A percentile compares a stretch with the other conserved stretches of the same genome.
phyloP scores from a whole-genome alignment of 306 rosid species.

The Lupinus albus region DNA sequence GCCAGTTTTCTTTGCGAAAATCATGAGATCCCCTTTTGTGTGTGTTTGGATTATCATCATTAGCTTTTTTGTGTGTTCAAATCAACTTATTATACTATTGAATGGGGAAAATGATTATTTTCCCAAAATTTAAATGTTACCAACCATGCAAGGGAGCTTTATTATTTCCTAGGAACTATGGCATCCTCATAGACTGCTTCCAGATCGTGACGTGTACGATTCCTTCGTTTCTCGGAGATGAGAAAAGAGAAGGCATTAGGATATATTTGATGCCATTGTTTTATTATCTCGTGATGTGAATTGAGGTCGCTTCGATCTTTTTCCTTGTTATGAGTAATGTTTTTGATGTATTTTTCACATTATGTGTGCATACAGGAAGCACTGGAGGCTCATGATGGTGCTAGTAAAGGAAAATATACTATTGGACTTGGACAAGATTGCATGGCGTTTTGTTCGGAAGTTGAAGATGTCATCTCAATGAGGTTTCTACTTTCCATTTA shows the following conservation, averaged over 20 bases:
- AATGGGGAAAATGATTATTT: no score
- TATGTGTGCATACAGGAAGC: slow-evolving; percentile 59
- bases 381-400: slow-evolving; percentile 89
- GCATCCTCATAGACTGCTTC: neutral
- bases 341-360: slow-evolving; percentile 28
- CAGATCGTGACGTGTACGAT: slow-evolving; percentile 14
- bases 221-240: neutral
- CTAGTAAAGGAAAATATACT: slow-evolving; percentile 86
- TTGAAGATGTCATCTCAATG: slow-evolving; percentile 94
- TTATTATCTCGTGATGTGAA: neutral
- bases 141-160: neutral
- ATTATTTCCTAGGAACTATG: neutral
- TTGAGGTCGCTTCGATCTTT: slow-evolving; percentile 4
- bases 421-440: slow-evolving; percentile 93
- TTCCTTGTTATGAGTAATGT: slow-evolving; percentile 12
- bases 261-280: slow-evolving; percentile 9
- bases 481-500: slow-evolving; percentile 52
- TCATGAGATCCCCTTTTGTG: slow-evolving; percentile 25
- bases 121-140: neutral
- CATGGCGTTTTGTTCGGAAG: slow-evolving; percentile 83
- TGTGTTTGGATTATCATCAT: neutral
- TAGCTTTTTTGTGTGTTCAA: neutral
- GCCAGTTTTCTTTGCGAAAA: neutral
- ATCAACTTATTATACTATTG: neutral
- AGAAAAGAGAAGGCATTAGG: neutral